Conservation (phyloP, 106 monocot genomes). For the Acorus calamus region DNA sequence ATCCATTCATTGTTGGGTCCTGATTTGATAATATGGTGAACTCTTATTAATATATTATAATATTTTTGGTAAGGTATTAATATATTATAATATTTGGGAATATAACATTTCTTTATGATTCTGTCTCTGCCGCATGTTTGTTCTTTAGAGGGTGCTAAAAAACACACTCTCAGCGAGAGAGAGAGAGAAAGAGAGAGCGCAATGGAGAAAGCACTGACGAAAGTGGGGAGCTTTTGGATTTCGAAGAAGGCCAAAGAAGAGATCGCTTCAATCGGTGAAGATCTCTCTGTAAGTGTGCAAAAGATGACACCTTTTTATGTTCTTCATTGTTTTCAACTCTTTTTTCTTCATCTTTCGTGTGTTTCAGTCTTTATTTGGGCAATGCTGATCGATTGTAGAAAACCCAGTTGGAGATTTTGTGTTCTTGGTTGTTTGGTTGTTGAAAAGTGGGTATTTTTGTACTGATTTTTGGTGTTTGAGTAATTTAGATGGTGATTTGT, state of each 20-base stretch:
- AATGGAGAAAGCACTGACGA: constrained; percentile 91
- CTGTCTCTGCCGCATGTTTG: constrained; percentile 3
- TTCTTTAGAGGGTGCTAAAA: too few relatives aligned
- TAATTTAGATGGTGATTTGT: too few relatives aligned
- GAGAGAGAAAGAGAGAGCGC: not conserved
- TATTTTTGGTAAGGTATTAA: too few relatives aligned
- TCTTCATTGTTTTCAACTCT: not conserved
- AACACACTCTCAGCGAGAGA: not conserved
- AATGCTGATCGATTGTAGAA: too few relatives aligned
- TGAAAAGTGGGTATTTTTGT: too few relatives aligned
- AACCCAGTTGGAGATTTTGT: too few relatives aligned
- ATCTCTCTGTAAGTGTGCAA: constrained; percentile 65
- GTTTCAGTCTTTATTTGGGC: not conserved
- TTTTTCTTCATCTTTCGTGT: not conserved
- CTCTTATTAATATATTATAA: too few relatives aligned
- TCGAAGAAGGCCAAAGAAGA: constrained; percentile 92
- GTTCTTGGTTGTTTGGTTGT: too few relatives aligned
- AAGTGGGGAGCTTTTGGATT: constrained; percentile 77
- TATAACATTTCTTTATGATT: not conserved
- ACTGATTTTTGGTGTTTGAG: too few relatives aligned
- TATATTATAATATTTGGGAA: too few relatives aligned
- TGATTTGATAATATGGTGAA: too few relatives aligned
- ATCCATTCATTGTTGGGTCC: too few relatives aligned
- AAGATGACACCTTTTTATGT: not conserved
- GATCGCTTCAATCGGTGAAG: constrained; percentile 84